A percentile compares a stretch with the other conserved stretches of the same genome.
phyloP scores from a whole-genome alignment of 139 green algal genomes.

The Deuterostichococcus epilithicus region DNA sequence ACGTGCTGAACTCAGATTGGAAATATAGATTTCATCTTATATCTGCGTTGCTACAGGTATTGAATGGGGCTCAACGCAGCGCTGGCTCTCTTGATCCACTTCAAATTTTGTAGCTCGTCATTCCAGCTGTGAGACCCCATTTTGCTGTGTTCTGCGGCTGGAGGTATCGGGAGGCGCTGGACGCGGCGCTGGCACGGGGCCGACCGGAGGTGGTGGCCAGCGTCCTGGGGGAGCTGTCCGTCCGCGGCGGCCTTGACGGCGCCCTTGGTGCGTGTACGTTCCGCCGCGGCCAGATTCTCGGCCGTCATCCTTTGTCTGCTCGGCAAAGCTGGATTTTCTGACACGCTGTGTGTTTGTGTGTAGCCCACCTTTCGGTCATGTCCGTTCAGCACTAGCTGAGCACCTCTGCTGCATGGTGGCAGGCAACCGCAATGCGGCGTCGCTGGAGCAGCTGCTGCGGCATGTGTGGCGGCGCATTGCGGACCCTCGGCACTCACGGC shows the following conservation, averaged over 20 bases:
- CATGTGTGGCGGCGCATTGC: constrained; percentile 40
- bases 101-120: no score
- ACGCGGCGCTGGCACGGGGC: constrained; percentile 59
- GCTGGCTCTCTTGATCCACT: no score
- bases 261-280: constrained; percentile 60
- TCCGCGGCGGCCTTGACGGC: constrained; percentile 49
- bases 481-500: constrained; percentile 59
- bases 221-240: constrained; percentile 80
- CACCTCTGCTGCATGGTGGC: neutral
- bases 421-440: constrained; percentile 26
- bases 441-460: constrained; percentile 60
- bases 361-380: no score
- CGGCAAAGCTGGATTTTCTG: neutral
- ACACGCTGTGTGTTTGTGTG: no score
- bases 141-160: constrained; percentile 6
- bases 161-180: constrained; percentile 74
- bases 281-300: no score
- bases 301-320: no score
- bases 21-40: no score
- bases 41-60: no score
- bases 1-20: no score
- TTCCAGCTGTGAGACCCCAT: neutral
- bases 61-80: no score
- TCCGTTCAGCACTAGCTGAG: no score
- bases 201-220: constrained; percentile 66